A percentile compares a stretch with the other conserved stretches of the same genome.
Conservation (phyloP, 352 stramenopile genomes). For the Heterotrichella gracilis region DNA sequence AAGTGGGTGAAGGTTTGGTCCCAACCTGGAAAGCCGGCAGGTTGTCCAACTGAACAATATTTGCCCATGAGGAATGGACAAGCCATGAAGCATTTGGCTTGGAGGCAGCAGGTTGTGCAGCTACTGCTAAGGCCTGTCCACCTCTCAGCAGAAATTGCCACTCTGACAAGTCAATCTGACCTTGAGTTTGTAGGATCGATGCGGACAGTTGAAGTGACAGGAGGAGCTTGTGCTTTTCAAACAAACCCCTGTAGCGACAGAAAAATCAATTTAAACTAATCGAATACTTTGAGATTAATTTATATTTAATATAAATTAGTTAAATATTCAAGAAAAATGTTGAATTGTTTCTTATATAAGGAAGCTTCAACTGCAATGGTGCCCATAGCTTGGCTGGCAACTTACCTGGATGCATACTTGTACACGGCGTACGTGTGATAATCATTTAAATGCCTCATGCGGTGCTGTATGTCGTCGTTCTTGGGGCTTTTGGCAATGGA, state of each 20-base stretch:
- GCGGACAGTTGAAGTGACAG: slow-evolving; percentile 69
- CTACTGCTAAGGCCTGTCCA: slow-evolving; percentile 27
- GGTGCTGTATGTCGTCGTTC: slow-evolving; percentile 15
- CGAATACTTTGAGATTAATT: too few relatives aligned
- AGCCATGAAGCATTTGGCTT: slow-evolving; percentile 52
- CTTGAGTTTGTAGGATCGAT: slow-evolving; percentile 46
- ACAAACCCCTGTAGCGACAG: slow-evolving; percentile 59
- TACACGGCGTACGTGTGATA: slow-evolving; percentile 75
- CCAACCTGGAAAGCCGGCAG: too few relatives aligned
- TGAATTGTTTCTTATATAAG: too few relatives aligned
- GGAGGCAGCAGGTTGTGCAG: too few relatives aligned
- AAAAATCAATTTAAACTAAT: too few relatives aligned
- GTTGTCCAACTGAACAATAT: slow-evolving; percentile 57
- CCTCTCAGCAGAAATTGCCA: slow-evolving; percentile 70
- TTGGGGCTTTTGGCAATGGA: slow-evolving; percentile 45
- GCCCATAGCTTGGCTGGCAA: too few relatives aligned
- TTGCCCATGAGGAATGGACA: slow-evolving; percentile 39
- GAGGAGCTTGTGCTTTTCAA: slow-evolving; percentile 70
- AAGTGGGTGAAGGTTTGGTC: too few relatives aligned
- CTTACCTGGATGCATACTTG: too few relatives aligned
- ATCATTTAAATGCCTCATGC: slow-evolving; percentile 62
- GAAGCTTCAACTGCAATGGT: too few relatives aligned
- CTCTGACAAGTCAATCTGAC: slow-evolving; percentile 53
- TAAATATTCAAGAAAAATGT: too few relatives aligned
- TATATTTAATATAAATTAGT: too few relatives aligned